Evolutionary conservation across 805 yeast species (phyloP), one percentile per base, ranked within the genome.

Genomic region (Barnettozyma botsteinii): DNA sequence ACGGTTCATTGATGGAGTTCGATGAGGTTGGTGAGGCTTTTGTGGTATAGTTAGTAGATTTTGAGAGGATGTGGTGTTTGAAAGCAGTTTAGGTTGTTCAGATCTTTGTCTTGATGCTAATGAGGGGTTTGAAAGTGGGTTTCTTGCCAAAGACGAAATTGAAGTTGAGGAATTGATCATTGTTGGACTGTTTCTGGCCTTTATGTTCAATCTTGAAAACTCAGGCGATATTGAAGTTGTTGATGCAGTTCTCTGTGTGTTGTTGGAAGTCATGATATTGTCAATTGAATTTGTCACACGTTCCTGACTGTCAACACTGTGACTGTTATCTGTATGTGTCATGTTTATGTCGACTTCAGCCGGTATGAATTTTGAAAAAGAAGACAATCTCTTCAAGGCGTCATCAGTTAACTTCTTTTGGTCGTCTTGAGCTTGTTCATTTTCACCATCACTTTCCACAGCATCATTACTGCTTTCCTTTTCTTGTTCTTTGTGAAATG

Each of bases 321-420:
- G 42, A 26, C 37, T 15, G 23, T 31, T 26, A 31, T 34, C n/a
- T 2, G 43, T 32, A 19, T 36, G 36, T 33, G 25, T 26, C 32
- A 42, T 49, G 9, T 32, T 28, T 32, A 55, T 24, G 34, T 56
- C 60, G 10, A 46, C 58, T 31, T 51, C 56, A 1, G 60, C 60
- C 2, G 59, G 59, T 10, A 46, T 49, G 37, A 53, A 53, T 30
- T 38, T 55, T 3, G 56, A 43, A 5, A 67, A 38, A 3, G 57
- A 43, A 3, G 66, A 59, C 25, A 68, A 49, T 33, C 61, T 63
- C 28, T 60, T 57, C 36, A 67, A 38, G 1, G 73, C 72, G 41
- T 64, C 66, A 9, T 65, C 61, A 0, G 73, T 67, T 9, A 68
- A 49, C 35, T 57, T 59, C 25, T 50, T 57, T 21, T 59, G 60